Evolutionary conservation across 805 yeast species (phyloP).

Genomic region (Schwanniomyces sp.): DNA sequence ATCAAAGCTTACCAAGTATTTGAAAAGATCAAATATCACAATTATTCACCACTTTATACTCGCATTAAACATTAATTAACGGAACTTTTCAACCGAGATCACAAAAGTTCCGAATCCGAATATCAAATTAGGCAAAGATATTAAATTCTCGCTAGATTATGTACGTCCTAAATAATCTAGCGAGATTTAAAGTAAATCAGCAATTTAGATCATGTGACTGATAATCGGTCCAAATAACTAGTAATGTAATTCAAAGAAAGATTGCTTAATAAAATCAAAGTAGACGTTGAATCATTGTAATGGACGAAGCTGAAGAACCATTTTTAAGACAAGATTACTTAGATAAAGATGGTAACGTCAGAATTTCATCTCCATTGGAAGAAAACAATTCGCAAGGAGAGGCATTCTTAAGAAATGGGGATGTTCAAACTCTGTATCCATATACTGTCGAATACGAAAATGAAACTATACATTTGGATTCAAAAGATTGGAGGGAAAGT

Average conservation of each 20-base stretch:
- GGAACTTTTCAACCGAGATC: not conserved
- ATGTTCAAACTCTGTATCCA: not conserved
- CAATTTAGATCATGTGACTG: not conserved
- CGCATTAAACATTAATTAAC: not conserved
- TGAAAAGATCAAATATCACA: too few relatives aligned
- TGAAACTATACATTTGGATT: constrained; percentile 29
- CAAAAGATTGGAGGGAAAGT: constrained; percentile 40
- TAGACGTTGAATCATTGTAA: not conserved
- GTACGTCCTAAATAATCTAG: too few relatives aligned
- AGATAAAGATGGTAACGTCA: not conserved
- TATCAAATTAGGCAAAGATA: not conserved
- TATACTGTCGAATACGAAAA: constrained; percentile 24
- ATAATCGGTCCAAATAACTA: not conserved
- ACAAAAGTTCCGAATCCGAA: not conserved
- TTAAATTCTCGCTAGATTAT: too few relatives aligned
- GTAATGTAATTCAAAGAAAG: not conserved
- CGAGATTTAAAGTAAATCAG: not conserved
- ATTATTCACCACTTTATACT: not conserved
- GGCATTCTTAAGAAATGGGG: not conserved
- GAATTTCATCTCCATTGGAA: not conserved
- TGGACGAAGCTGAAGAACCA: not conserved
- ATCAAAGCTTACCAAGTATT: too few relatives aligned
- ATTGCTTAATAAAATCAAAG: not conserved
- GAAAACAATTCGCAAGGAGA: not conserved
- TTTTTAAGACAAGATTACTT: not conserved